phyloP scores from a whole-genome alignment of 2,329 filamentous ascomycete genomes.

The Endocalyx cinctus region DNA sequence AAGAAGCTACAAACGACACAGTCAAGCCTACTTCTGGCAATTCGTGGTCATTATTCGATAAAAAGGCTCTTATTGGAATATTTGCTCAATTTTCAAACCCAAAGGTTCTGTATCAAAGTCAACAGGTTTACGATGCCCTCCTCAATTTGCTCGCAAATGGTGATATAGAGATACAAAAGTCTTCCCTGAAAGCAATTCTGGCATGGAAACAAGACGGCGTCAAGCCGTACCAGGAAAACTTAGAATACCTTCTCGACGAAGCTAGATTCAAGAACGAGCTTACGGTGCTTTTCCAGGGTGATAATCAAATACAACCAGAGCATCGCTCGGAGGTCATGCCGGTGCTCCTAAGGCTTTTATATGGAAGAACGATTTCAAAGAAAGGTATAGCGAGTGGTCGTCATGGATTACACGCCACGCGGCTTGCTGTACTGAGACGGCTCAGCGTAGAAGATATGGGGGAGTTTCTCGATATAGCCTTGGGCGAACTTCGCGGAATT shows the following conservation, averaged over 20 bases:
- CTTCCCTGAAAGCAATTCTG: constrained; percentile 76
- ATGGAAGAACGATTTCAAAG: constrained; percentile 82
- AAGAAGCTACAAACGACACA: constrained; percentile 22
- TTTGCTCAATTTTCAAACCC: constrained; percentile 87
- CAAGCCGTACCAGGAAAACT: constrained; percentile 74
- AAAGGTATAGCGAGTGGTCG: constrained; percentile 72
- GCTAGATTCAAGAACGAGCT: constrained; percentile 89
- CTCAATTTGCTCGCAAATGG: constrained; percentile 78
- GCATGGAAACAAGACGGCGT: constrained; percentile 82
- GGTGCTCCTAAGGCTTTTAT: constrained; percentile 79
- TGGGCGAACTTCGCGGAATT: constrained; percentile 63
- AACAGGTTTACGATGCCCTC: constrained; percentile 71
- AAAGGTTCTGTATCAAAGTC: constrained; percentile 71
- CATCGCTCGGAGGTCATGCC: constrained; percentile 76
- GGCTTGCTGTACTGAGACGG: constrained; percentile 75
- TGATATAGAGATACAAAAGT: constrained; percentile 83
- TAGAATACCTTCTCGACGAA: constrained; percentile 85
- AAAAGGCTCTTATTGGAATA: constrained; percentile 75
- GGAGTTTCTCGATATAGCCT: constrained; percentile 77
- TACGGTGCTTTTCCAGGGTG: constrained; percentile 77
- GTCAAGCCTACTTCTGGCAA: constrained; percentile 18
- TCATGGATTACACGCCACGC: constrained; percentile 74
- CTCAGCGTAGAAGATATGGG: constrained; percentile 70
- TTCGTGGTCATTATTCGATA: constrained; percentile 71
- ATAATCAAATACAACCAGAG: constrained; percentile 65